phyloP scores from a whole-genome alignment of 202 grass and related monocot species.

The Elaeis oleifera region DNA sequence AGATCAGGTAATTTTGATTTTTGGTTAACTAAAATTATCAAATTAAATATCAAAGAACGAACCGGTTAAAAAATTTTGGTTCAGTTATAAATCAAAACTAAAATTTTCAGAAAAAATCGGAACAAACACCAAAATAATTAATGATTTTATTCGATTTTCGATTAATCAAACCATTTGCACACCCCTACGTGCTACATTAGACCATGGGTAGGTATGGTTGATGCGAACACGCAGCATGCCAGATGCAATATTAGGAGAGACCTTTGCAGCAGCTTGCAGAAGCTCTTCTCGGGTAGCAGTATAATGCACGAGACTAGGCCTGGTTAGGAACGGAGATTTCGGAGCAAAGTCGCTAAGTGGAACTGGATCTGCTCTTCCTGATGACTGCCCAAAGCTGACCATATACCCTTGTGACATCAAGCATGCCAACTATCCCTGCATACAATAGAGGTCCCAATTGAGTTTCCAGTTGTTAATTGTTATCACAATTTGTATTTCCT shows the following conservation, averaged over 20 bases:
- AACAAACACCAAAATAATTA: too few species aligned
- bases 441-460: neutral
- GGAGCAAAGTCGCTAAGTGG: conserved; percentile 31
- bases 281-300: conserved; percentile 38
- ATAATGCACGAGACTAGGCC: conserved; percentile 50
- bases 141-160: too few species aligned
- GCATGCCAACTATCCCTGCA: conserved; percentile 41
- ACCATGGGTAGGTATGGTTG: conserved; percentile 44
- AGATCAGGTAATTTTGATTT: too few species aligned
- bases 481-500: too few species aligned
- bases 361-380: conserved; percentile 38
- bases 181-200: conserved; percentile 44
- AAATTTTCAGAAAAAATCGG: too few species aligned
- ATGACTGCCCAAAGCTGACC: conserved; percentile 58
- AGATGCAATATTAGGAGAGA: conserved; percentile 23
- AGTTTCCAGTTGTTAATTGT: too few species aligned
- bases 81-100: too few species aligned
- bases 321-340: conserved; percentile 48
- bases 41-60: too few species aligned
- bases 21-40: too few species aligned
- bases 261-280: conserved; percentile 33
- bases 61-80: too few species aligned
- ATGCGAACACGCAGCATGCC: conserved; percentile 26
- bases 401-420: conserved; percentile 34
- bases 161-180: too few species aligned